These are phyloP conservation scores for Trametes sp. DNA, from an alignment of 1,284 basidiomycete species.

Conservation along the genomic window DNA sequence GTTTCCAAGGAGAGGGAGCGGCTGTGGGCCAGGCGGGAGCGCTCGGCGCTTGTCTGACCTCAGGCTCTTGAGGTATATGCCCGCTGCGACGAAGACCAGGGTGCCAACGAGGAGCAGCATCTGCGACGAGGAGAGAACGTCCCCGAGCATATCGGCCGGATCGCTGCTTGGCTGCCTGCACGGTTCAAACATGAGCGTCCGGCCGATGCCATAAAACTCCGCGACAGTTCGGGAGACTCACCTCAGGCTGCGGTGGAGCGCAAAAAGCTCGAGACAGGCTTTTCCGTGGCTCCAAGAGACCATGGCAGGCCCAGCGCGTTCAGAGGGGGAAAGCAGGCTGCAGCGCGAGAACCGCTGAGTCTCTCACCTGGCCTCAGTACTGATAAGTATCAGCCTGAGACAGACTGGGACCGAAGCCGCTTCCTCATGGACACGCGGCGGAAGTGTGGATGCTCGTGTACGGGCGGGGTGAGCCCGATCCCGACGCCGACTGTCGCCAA, in stretches of 20 bases:
- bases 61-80: neutral
- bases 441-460: neutral
- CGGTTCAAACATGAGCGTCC: neutral
- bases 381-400: neutral
- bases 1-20: conserved; percentile 32
- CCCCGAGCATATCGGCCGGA: neutral
- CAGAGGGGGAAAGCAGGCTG: neutral
- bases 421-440: neutral
- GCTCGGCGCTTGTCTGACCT: neutral
- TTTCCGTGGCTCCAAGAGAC: neutral
- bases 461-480: conserved; percentile 12
- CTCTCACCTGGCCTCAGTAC: neutral
- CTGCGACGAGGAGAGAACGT: neutral
- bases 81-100: neutral
- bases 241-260: neutral
- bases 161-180: neutral
- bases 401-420: conserved; percentile 17
- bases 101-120: neutral
- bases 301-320: neutral
- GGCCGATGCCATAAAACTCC: neutral
- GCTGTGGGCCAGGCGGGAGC: conserved; percentile 31
- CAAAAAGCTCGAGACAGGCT: neutral
- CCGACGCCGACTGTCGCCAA: conserved; percentile 1
- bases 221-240: neutral
- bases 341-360: neutral